phyloP scores from a whole-genome alignment of 148 eudicot species.

The Camellia sinensis region DNA sequence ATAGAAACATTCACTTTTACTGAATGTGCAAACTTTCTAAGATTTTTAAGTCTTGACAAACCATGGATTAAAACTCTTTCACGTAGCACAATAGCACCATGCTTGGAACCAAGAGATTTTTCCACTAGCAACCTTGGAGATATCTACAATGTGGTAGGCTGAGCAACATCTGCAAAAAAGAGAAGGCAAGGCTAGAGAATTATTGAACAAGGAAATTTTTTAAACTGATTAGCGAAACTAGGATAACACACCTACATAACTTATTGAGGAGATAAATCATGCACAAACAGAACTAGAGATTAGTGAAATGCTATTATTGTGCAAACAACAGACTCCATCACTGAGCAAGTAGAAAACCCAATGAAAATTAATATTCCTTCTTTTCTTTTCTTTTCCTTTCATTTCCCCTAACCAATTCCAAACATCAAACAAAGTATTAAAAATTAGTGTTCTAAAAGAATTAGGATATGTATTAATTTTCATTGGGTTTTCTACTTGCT shows the following conservation, averaged over 20 bases:
- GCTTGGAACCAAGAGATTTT: slow-evolving; percentile 59
- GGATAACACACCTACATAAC: neutral
- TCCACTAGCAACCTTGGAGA: slow-evolving; percentile 46
- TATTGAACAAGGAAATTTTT: neutral
- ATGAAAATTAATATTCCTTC: neutral
- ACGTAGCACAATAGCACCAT: slow-evolving; percentile 42
- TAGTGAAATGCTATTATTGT: slow-evolving; percentile 13
- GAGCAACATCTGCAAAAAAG: slow-evolving; percentile 53
- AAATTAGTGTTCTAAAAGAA: too few relatives aligned
- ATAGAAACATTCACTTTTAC: slow-evolving; percentile 59
- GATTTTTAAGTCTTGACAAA: slow-evolving; percentile 57
- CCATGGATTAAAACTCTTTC: slow-evolving; percentile 71
- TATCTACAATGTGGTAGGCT: slow-evolving; percentile 34
- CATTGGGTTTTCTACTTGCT: neutral
- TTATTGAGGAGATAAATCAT: too few relatives aligned
- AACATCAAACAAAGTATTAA: too few relatives aligned
- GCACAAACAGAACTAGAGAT: slow-evolving; percentile 38
- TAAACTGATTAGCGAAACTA: neutral
- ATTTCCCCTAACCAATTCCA: neutral
- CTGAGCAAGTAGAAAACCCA: neutral
- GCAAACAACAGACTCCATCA: slow-evolving; percentile 48
- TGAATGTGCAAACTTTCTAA: slow-evolving; percentile 57
- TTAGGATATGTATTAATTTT: neutral
- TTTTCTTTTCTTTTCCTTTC: too few relatives aligned
- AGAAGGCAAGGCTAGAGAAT: slow-evolving; percentile 6